These are phyloP conservation scores for Amauroascus niger DNA, from an alignment of 2,329 filamentous ascomycete species.

Conservation along the genomic window DNA sequence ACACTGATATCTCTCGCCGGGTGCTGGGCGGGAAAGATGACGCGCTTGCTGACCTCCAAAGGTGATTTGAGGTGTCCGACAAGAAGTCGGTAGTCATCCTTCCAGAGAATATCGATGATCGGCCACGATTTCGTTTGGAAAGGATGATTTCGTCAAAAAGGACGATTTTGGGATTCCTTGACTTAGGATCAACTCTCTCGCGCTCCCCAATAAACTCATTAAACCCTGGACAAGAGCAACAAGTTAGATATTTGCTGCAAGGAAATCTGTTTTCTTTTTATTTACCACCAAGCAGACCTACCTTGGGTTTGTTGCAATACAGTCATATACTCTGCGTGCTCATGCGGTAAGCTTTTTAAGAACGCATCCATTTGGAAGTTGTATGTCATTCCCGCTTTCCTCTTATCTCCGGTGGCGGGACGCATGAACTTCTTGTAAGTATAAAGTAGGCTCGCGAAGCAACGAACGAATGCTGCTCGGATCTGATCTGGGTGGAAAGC, in stretches of 20 bases:
- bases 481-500: slow-evolving; percentile 59
- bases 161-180: slow-evolving; percentile 48
- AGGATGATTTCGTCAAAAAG: slow-evolving; percentile 58
- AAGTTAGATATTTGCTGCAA: neutral
- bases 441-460: slow-evolving; percentile 59
- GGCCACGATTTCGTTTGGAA: slow-evolving; percentile 54
- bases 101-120: slow-evolving; percentile 47
- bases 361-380: slow-evolving; percentile 60
- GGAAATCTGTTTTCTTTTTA: neutral
- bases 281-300: slow-evolving; percentile 21
- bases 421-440: slow-evolving; percentile 57
- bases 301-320: slow-evolving; percentile 57
- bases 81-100: slow-evolving; percentile 46
- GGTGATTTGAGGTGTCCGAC: slow-evolving; percentile 53
- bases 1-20: slow-evolving; percentile 35
- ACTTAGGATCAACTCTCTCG: slow-evolving; percentile 43
- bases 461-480: slow-evolving; percentile 58
- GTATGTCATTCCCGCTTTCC: slow-evolving; percentile 53
- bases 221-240: slow-evolving; percentile 38
- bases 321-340: slow-evolving; percentile 55
- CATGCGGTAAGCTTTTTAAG: slow-evolving; percentile 52
- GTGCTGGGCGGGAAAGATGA: slow-evolving; percentile 47
- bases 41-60: slow-evolving; percentile 54
- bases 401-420: slow-evolving; percentile 51
- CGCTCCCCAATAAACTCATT: slow-evolving; percentile 58